Evolutionary conservation across 805 yeast genomes (phyloP).

Genomic region (Candida schatavii): DNA sequence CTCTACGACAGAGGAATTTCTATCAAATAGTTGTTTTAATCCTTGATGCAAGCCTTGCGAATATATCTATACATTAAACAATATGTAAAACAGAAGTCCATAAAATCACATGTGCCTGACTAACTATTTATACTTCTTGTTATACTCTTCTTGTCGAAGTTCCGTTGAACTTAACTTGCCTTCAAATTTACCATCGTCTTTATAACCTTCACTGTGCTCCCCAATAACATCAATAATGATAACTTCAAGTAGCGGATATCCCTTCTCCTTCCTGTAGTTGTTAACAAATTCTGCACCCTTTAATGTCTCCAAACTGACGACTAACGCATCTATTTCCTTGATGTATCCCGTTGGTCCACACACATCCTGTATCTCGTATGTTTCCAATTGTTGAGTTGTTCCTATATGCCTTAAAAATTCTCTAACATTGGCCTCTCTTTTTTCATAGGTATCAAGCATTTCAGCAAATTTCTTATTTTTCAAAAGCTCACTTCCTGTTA

Average conservation of each 20-base stretch:
- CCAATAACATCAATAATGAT: slow-evolving; percentile 56
- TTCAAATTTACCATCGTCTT: slow-evolving; percentile 44
- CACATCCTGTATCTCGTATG: slow-evolving; percentile 68
- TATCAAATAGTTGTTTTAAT: slow-evolving; percentile 30
- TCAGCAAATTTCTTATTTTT: slow-evolving; percentile 72
- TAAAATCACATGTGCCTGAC: neutral
- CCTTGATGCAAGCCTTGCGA: no score
- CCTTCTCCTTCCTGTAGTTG: slow-evolving; percentile 53
- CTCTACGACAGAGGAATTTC: slow-evolving; percentile 43
- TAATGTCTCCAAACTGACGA: slow-evolving; percentile 77
- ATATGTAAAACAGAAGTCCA: slow-evolving; percentile 4
- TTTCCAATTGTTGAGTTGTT: slow-evolving; percentile 42
- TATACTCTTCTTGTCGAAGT: slow-evolving; percentile 43
- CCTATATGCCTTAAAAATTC: slow-evolving; percentile 54
- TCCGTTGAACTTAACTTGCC: slow-evolving; percentile 87
- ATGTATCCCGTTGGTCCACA: slow-evolving; percentile 92
- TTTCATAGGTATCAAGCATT: slow-evolving; percentile 55
- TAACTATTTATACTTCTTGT: slow-evolving; percentile 1
- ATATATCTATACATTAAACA: neutral
- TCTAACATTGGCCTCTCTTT: slow-evolving; percentile 46
- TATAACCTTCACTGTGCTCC: slow-evolving; percentile 35
- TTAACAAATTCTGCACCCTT: slow-evolving; percentile 77
- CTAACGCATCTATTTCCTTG: slow-evolving; percentile 70
- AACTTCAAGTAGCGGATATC: slow-evolving; percentile 46
- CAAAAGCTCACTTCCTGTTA: slow-evolving; percentile 74